Percentiles rank a stretch among this genome's conserved stretches.
These are phyloP conservation scores for Talaromyces albobiverticillius DNA, from an alignment of 2,329 filamentous ascomycete genomes.

Conservation along the genomic window DNA sequence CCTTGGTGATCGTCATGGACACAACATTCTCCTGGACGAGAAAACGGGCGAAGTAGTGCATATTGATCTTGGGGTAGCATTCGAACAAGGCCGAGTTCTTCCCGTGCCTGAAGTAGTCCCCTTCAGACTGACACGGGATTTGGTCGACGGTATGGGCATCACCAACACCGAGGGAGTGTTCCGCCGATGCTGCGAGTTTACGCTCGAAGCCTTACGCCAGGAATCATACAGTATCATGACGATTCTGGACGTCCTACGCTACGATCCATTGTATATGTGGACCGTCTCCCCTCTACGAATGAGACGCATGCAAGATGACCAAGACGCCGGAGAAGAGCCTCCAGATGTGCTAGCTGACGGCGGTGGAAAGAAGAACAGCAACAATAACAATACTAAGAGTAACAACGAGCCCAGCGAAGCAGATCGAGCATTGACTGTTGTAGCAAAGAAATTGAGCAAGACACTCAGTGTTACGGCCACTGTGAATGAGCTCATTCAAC, in stretches of 20 bases:
- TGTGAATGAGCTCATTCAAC: slow-evolving; percentile 94
- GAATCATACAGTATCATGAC: slow-evolving; percentile 98
- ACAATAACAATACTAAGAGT: neutral
- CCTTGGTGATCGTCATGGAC: slow-evolving; percentile 88
- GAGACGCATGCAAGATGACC: slow-evolving; percentile 62
- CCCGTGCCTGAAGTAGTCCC: slow-evolving; percentile 94
- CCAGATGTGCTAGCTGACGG: slow-evolving; percentile 20
- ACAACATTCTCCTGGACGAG: slow-evolving; percentile 92
- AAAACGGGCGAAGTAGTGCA: slow-evolving; percentile 91
- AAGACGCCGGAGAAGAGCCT: slow-evolving; percentile 41
- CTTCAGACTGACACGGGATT: slow-evolving; percentile 88
- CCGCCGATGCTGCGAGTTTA: slow-evolving; percentile 97
- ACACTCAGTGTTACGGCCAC: slow-evolving; percentile 90
- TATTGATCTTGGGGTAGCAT: slow-evolving; percentile 94
- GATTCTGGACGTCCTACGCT: slow-evolving; percentile 93
- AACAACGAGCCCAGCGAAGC: slow-evolving; percentile 68
- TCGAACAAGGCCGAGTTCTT: slow-evolving; percentile 92
- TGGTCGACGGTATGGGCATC: slow-evolving; percentile 96
- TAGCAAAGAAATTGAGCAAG: slow-evolving; percentile 94
- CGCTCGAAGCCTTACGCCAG: slow-evolving; percentile 87
- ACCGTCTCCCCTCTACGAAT: slow-evolving; percentile 71
- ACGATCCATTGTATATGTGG: slow-evolving; percentile 96
- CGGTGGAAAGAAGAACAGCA: neutral
- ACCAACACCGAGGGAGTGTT: slow-evolving; percentile 95
- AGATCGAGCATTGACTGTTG: slow-evolving; percentile 84